A percentile compares a stretch with the other conserved stretches of the same genome.
Evolutionary conservation across 2,329 filamentous ascomycete species (phyloP).

Genomic region (Monosporascus sp.): DNA sequence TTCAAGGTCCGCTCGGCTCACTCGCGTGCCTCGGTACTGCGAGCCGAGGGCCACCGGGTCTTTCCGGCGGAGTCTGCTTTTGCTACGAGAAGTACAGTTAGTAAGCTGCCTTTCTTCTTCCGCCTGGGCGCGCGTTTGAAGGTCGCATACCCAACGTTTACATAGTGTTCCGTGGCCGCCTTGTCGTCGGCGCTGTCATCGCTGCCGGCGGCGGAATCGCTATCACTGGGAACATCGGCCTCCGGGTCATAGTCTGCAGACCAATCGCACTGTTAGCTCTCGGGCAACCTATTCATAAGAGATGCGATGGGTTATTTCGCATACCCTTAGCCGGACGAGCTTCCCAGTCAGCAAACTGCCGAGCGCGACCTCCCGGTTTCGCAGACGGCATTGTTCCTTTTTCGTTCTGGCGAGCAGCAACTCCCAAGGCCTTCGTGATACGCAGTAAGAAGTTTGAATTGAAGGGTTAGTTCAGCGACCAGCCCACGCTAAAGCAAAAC

Average conservation of each 20-base stretch:
- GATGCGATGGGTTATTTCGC: background rate
- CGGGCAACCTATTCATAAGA: too few species aligned
- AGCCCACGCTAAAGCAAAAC: constrained; percentile 9
- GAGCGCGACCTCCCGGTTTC: constrained; percentile 47
- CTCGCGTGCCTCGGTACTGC: constrained; percentile 70
- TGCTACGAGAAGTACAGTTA: constrained; percentile 39
- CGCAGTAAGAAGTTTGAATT: background rate
- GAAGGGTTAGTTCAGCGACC: background rate
- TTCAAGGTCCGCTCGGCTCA: constrained; percentile 59
- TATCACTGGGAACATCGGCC: constrained; percentile 51
- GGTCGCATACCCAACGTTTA: constrained; percentile 57
- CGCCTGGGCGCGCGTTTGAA: background rate
- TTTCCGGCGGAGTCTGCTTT: constrained; percentile 76
- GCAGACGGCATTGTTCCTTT: constrained; percentile 12
- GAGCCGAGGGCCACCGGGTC: constrained; percentile 66
- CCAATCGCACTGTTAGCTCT: constrained; percentile 8
- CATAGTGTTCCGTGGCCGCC: constrained; percentile 80
- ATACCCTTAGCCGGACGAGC: constrained; percentile 59
- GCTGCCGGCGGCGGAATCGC: constrained; percentile 44
- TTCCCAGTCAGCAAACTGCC: constrained; percentile 57
- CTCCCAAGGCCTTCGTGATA: too few species aligned
- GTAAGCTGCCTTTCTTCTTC: background rate
- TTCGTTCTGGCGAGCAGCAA: background rate
- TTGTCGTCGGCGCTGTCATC: constrained; percentile 47
- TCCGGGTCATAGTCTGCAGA: constrained; percentile 74